These are phyloP conservation scores for Cichorium intybus DNA, from an alignment of 140 eudicot genomes.

Conservation along the genomic window DNA sequence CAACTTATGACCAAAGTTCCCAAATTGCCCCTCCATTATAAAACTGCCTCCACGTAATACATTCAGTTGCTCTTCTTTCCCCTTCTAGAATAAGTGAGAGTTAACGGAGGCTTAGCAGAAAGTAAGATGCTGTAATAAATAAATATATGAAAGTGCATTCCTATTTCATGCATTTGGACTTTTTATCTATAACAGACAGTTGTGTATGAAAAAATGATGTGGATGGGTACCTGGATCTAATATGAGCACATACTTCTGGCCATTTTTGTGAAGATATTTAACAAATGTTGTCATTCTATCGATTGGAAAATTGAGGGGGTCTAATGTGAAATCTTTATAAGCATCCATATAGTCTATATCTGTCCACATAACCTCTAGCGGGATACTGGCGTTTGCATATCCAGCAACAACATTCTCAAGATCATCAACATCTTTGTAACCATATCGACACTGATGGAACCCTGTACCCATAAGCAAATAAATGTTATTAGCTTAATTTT, in stretches of 20 bases:
- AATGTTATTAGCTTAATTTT: not conserved
- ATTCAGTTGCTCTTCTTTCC: too few species aligned
- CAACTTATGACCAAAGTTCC: too few species aligned
- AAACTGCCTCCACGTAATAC: too few species aligned
- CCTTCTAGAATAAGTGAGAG: too few species aligned
- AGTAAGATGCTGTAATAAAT: not conserved
- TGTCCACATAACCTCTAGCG: constrained; percentile 90
- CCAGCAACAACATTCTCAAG: constrained; percentile 60
- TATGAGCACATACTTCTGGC: constrained; percentile 69
- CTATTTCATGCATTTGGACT: not conserved
- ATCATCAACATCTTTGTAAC: constrained; percentile 55
- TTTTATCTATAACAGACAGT: not conserved
- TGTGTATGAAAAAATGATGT: not conserved
- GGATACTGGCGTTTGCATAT: constrained; percentile 67
- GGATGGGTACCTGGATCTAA: constrained; percentile 69
- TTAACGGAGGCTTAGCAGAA: too few species aligned
- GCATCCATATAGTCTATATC: constrained; percentile 94
- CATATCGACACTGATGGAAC: constrained; percentile 84
- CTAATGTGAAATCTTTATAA: constrained; percentile 81
- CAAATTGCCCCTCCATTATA: too few species aligned
- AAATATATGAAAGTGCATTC: not conserved
- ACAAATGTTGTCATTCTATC: constrained; percentile 48
- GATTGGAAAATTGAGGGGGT: constrained; percentile 66
- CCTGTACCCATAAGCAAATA: constrained; percentile 41
- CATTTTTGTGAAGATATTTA: constrained; percentile 55